Base-by-base conservation (phyloP, 1,284 basidiomycete genomes). In the Marasmius tenuissimus region DNA sequence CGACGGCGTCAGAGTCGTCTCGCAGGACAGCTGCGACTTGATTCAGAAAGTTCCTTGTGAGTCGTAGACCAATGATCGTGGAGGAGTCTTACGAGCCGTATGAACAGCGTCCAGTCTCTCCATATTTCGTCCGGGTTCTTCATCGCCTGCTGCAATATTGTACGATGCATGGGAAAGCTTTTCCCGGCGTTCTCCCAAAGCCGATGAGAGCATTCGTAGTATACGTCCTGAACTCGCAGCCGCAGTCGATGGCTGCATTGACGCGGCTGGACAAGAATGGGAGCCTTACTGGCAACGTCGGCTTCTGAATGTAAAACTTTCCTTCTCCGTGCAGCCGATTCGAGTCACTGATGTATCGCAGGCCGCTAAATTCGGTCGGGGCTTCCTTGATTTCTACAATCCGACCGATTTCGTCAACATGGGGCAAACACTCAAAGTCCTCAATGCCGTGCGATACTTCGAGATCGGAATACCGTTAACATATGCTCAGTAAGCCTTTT, bases 351-450 rank as follows among this genome's bases (percentile, higher is more conserved):
- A 60, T 34, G 49, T 61, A 42, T 45, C 64, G 12, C 57, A 96
- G 93, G 95, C 96, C 12, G 97, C 97, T 0, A 94, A 95, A 70
- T 98, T 97, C 68, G 97, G 97, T 1, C 87, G 96, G 63, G 91
- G 93, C 0, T 99, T 96, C 73, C 77, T 99, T 64, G 97, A 98
- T 72, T 81, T 94, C 35, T 93, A 96, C 74, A 93, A 98, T 73
- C 91, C 96, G 0, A 89, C 87, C 1, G 91, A 95, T 70, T 96
- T 97, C 69, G 86, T 99, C 42, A 83, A 87, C 45, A 96, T 97
- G 90, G 94, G 94, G 0, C 91, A 96, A 72, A 89, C 88, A 0
- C 81, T 99, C 47, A 95, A 97, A 70, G 96, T 99, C n/a, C 80
- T 99, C 50, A 98, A 99, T 71, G 93, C 95, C 5, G 91, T 97